Conservation (phyloP, 257 asterid species). For the Solanum habrochaites region DNA sequence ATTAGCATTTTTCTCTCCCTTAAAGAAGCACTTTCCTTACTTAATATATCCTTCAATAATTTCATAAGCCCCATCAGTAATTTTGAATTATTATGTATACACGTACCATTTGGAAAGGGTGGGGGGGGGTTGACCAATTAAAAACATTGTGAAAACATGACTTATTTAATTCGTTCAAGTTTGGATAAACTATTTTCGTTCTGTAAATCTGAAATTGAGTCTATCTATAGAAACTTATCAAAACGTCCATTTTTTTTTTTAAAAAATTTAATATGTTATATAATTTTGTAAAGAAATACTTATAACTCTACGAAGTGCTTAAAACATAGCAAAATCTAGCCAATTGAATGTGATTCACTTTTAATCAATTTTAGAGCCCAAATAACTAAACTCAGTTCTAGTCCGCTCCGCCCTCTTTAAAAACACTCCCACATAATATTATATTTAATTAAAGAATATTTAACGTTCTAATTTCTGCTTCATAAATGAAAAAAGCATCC, state of each 20-base stretch:
- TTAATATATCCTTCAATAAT: not conserved
- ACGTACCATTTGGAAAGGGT: not conserved
- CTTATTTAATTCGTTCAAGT: no score
- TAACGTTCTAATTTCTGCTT: not conserved
- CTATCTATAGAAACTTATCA: no score
- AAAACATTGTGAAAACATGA: no score
- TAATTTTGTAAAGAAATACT: not conserved
- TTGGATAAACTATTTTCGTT: no score
- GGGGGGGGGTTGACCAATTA: not conserved
- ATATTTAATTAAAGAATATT: not conserved
- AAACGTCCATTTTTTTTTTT: no score
- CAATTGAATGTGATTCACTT: not conserved
- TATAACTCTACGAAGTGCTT: not conserved
- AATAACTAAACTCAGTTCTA: not conserved
- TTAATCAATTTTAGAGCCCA: not conserved
- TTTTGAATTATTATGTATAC: not conserved
- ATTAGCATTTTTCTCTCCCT: constrained; percentile 3
- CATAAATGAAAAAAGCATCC: not conserved
- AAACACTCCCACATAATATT: not conserved
- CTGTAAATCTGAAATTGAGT: no score
- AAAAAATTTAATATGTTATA: not conserved
- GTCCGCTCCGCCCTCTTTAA: not conserved
- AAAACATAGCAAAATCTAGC: not conserved
- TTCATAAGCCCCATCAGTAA: not conserved
- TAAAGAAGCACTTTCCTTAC: not conserved